These are phyloP conservation scores for Spergularia marina DNA, from an alignment of 148 eudicot genomes.

Conservation along the genomic window DNA sequence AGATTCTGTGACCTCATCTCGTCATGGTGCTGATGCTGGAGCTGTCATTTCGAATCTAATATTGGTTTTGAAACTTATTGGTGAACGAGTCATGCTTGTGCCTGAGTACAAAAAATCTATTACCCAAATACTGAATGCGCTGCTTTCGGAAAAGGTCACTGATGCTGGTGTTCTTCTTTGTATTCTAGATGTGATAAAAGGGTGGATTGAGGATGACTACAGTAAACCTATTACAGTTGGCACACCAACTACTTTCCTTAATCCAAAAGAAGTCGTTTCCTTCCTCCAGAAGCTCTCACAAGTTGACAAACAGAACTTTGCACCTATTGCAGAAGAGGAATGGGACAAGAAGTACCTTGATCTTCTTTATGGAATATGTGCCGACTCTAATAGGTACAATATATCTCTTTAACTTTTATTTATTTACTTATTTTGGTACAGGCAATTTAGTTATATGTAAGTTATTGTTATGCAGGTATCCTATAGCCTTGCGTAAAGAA, in stretches of 20 bases:
- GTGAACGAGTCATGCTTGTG: conserved; percentile 82
- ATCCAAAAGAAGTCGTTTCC: conserved; percentile 81
- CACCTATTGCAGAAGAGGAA: conserved; percentile 62
- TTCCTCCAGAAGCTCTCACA: conserved; percentile 96
- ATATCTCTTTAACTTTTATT: too few relatives aligned
- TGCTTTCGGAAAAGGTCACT: conserved; percentile 87
- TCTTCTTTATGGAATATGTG: conserved; percentile 91
- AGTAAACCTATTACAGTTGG: conserved; percentile 56
- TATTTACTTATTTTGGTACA: not conserved
- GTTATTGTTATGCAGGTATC: conserved; percentile 55
- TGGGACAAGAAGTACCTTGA: conserved; percentile 88
- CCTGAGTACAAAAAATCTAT: conserved; percentile 79
- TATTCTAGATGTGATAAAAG: conserved; percentile 80
- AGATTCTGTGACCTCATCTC: conserved; percentile 84
- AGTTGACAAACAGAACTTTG: conserved; percentile 80
- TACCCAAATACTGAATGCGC: conserved; percentile 63
- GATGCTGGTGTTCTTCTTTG: conserved; percentile 89
- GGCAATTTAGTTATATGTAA: conserved; percentile 6
- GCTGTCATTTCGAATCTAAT: conserved; percentile 70
- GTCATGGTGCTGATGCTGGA: conserved; percentile 87
- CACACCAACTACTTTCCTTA: conserved; percentile 57
- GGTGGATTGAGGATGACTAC: conserved; percentile 92
- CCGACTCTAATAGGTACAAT: conserved; percentile 72
- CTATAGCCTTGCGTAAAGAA: conserved; percentile 68
- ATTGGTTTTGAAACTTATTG: conserved; percentile 80